Evolutionary conservation across 495 filamentous ascomycete genomes (phyloP).

Genomic region (Podospora australis): DNA sequence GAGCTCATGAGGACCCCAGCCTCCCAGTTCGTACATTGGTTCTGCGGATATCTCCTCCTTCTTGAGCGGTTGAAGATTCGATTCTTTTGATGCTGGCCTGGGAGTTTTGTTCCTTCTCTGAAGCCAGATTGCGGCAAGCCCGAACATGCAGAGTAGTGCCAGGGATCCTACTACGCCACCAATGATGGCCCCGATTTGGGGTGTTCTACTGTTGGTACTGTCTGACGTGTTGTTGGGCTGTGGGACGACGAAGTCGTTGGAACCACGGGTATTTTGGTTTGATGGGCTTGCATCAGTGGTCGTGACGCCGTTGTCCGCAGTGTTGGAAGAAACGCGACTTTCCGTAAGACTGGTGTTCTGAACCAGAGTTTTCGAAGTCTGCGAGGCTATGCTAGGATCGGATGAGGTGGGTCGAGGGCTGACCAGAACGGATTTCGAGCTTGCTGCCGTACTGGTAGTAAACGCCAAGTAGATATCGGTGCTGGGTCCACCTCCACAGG

Average conservation of each 20-base stretch:
- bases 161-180: slow-evolving; percentile 3
- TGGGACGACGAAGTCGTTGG: neutral
- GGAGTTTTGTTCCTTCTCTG: neutral
- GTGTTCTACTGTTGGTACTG: too few relatives aligned
- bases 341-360: neutral
- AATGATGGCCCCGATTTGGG: slow-evolving; percentile 1
- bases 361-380: neutral
- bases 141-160: slow-evolving; percentile 4
- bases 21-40: neutral
- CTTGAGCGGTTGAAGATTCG: neutral
- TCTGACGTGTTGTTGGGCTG: slow-evolving; percentile 6
- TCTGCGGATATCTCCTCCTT: neutral
- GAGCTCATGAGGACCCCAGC: neutral
- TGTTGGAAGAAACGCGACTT: neutral
- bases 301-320: neutral
- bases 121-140: neutral
- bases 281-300: neutral
- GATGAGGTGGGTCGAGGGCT: too few relatives aligned
- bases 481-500: slow-evolving; percentile 8
- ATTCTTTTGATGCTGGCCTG: neutral
- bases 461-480: slow-evolving; percentile 10
- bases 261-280: neutral
- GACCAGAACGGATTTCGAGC: too few relatives aligned
- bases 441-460: neutral
- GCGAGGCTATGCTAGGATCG: neutral